Conservation (phyloP, 805 yeast genomes). For the Vanderwaltozyma tropicalis region DNA sequence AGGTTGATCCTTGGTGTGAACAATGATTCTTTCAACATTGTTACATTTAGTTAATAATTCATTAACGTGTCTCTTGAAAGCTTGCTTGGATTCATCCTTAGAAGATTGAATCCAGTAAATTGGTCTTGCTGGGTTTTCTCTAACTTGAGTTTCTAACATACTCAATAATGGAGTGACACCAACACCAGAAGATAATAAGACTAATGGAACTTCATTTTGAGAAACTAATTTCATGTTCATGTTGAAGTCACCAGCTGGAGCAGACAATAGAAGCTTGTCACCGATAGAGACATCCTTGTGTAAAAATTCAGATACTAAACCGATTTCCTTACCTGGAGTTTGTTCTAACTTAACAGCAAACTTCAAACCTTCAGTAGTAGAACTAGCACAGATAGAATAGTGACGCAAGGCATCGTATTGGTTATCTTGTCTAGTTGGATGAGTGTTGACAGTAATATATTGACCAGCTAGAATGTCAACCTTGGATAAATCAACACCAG, state of each 20-base stretch:
- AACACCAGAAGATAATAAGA: slow-evolving; percentile 50
- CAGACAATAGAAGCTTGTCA: slow-evolving; percentile 38
- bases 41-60: slow-evolving; percentile 10
- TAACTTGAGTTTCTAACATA: slow-evolving; percentile 32
- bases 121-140: slow-evolving; percentile 22
- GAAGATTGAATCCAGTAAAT: slow-evolving; percentile 26
- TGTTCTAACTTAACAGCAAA: slow-evolving; percentile 45
- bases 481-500: slow-evolving; percentile 20
- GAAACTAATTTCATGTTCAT: slow-evolving; percentile 21
- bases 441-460: slow-evolving; percentile 30
- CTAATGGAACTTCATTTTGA: slow-evolving; percentile 28
- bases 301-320: slow-evolving; percentile 41
- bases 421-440: slow-evolving; percentile 29
- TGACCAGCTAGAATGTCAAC: slow-evolving; percentile 31
- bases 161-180: slow-evolving; percentile 59
- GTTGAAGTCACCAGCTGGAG: slow-evolving; percentile 50
- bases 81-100: slow-evolving; percentile 13
- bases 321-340: slow-evolving; percentile 23
- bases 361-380: slow-evolving; percentile 35
- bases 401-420: slow-evolving; percentile 42
- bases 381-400: slow-evolving; percentile 42
- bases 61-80: slow-evolving; percentile 19
- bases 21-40: slow-evolving; percentile 9
- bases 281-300: slow-evolving; percentile 41
- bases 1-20: slow-evolving; percentile 17